Evolutionary conservation across 176 grass and related monocot genomes (phyloP), one percentile per base, ranked within the genome.

Genomic region (Avena sativa): DNA sequence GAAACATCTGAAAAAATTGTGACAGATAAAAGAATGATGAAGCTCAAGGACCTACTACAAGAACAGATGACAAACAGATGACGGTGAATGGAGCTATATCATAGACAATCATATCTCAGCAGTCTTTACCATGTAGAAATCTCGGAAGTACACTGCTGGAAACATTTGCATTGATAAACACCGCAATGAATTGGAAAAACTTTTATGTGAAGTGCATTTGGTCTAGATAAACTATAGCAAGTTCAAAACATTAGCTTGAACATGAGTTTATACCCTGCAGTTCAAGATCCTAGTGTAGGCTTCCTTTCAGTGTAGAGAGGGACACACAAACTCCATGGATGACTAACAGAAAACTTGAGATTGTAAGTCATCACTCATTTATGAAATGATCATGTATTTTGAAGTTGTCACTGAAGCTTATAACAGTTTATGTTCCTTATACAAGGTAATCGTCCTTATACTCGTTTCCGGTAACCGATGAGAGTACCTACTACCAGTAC

Each of bases 1-100:
- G 89, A 58, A 95, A 94, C 88, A 71, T 91, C 96, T 98, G 71
- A 86, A 76, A 67, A 81, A 72, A 74, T 84, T 68, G 36, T 63
- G 23, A 74, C 12, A 44, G 14, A 79, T 71, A 49, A 89, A 81
- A 76, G 52, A 67, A 51, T 26, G 47, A 79, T 47, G 15, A 83
- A 79, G 56, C 65, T 64, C 74, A 32, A 76, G 4, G 66, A 58
- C 23, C 13, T 69, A 44, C 19, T 38, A 75, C 4, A 43, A 74
- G 46, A 84, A 87, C 61, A 17, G 17, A 61, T 77, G 62, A 13
- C 19, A 69, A 82, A 86, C 62, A 15, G 15, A 58, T 75, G 34
- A 43, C 8, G 46, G 17, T 74, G 40, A 79, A 79, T 20, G 12
- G 52, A 58, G 19, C 70, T 76, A 66, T 46, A 66, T 65, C 30